Evolutionary conservation across 2,329 filamentous ascomycete genomes (phyloP), one percentile per base, ranked within the genome.

Genomic region (Calycina marina): DNA sequence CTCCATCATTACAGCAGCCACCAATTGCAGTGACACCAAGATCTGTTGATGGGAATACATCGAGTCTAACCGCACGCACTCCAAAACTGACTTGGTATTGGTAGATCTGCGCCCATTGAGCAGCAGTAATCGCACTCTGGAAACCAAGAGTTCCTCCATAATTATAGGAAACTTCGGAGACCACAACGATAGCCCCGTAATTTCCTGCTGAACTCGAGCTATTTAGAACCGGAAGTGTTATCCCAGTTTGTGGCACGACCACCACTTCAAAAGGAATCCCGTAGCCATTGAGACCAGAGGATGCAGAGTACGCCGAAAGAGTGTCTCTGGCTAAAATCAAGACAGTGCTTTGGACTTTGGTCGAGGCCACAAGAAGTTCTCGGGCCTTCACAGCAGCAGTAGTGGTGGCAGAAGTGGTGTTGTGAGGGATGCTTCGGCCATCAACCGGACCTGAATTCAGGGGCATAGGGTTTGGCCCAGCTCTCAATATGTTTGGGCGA

Each of bases 261-360:
- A 72, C 42, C 3, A 61, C 57, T 42, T 71, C 56, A 44, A 61
- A 74, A 2, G 69, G 68, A 39, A 76, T 74, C 24, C 69, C 69
- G 43, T 74, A 74, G 37, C 59, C 69, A 42, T 68, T 63, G 4
- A 75, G 57, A 14, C 69, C 70, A 10, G 61, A 61, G 22, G 60
- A 61, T 13, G 63, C 63, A 27, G 61, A 60, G 13, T 52, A 52
- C n/a, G 63, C 65, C 3, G 64, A 58, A 16, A 56, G 51, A 18
- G 58, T 41, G 45, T 72, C 66, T 40, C 60, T 58, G 26, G 67
- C 68, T 42, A 76, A 58, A 27, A 75, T 56, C 25, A 75, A 55
- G 33, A 74, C 61, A 18, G 65, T 71, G 10, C 10, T 13, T 27
- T 14, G 8, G 13, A 27, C 25, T 11, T 9, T 11, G 25, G 14